phyloP scores from a whole-genome alignment of 768 basidiomycete genomes.

The Naganishia randhawae region DNA sequence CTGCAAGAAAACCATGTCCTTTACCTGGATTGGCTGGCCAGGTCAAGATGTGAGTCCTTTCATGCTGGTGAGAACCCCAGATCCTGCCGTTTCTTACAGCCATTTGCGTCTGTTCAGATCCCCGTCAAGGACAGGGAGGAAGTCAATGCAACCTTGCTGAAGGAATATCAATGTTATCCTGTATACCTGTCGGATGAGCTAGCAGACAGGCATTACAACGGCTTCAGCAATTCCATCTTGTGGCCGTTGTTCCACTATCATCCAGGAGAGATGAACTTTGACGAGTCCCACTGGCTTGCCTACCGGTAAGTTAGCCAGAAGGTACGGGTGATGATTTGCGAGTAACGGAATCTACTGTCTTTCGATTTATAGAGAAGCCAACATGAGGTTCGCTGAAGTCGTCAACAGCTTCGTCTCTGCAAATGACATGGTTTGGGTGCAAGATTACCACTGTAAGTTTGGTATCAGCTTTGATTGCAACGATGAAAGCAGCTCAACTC shows the following conservation, averaged over 20 bases:
- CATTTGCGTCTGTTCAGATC: conserved; percentile 61
- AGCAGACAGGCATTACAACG: conserved; percentile 82
- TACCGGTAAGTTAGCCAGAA: conserved; percentile 56
- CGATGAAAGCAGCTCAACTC: no score
- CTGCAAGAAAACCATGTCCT: conserved; percentile 95
- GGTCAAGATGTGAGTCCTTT: conserved; percentile 51
- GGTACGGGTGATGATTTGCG: neutral
- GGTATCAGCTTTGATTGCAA: neutral
- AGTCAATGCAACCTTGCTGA: conserved; percentile 86
- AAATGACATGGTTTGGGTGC: conserved; percentile 97
- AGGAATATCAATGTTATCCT: conserved; percentile 94
- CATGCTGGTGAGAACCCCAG: neutral
- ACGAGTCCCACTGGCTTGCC: conserved; percentile 95
- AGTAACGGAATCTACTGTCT: neutral
- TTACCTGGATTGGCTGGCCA: conserved; percentile 97
- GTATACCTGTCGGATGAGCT: conserved; percentile 97
- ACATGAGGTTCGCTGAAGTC: conserved; percentile 86
- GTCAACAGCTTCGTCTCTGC: conserved; percentile 73
- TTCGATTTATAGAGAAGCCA: conserved; percentile 66
- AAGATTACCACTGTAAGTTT: conserved; percentile 52
- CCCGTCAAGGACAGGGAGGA: conserved; percentile 83
- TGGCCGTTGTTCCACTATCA: conserved; percentile 99
- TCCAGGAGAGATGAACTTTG: conserved; percentile 99
- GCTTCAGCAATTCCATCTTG: conserved; percentile 98
- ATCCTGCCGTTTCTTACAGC: neutral